These are phyloP conservation scores for Penicillium roqueforti DNA, from an alignment of 495 filamentous ascomycete genomes.

Conservation along the genomic window DNA sequence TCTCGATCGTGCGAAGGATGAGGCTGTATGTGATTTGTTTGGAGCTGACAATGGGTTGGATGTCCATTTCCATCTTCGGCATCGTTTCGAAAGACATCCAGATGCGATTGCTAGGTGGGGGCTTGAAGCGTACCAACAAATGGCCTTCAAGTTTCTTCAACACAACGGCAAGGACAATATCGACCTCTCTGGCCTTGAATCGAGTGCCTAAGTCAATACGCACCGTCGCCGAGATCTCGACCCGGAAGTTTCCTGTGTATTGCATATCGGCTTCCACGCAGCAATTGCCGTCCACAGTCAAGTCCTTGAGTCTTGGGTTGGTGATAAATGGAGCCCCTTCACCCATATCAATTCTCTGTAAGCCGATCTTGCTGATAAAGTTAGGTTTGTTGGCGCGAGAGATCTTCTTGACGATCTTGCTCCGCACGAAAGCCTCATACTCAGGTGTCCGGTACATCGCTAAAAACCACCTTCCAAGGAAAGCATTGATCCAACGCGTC, in stretches of 20 bases:
- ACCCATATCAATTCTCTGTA: conserved; percentile 81
- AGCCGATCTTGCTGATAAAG: conserved; percentile 75
- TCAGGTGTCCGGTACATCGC: conserved; percentile 80
- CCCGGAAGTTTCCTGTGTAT: conserved; percentile 81
- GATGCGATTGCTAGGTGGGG: conserved; percentile 87
- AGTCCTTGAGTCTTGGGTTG: conserved; percentile 81
- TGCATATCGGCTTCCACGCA: conserved; percentile 79
- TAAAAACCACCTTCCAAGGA: conserved; percentile 83
- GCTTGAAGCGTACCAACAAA: conserved; percentile 79
- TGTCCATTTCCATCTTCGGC: conserved; percentile 86
- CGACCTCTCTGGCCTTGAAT: conserved; percentile 87
- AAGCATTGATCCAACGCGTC: conserved; percentile 90
- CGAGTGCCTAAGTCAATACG: conserved; percentile 83
- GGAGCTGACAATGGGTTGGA: conserved; percentile 92
- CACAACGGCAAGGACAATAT: conserved; percentile 80
- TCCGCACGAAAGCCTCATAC: conserved; percentile 69
- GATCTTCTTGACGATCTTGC: conserved; percentile 95
- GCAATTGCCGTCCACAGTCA: conserved; percentile 87
- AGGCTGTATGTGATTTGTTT: conserved; percentile 92
- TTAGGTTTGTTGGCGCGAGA: conserved; percentile 86
- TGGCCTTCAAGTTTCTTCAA: conserved; percentile 85
- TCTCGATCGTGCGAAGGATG: conserved; percentile 90
- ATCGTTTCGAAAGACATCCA: conserved; percentile 92
- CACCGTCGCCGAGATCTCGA: conserved; percentile 86
- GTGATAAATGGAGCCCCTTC: conserved; percentile 84